phyloP scores from a whole-genome alignment of 2,329 filamentous ascomycete species.

The Fusarium liriodendri region DNA sequence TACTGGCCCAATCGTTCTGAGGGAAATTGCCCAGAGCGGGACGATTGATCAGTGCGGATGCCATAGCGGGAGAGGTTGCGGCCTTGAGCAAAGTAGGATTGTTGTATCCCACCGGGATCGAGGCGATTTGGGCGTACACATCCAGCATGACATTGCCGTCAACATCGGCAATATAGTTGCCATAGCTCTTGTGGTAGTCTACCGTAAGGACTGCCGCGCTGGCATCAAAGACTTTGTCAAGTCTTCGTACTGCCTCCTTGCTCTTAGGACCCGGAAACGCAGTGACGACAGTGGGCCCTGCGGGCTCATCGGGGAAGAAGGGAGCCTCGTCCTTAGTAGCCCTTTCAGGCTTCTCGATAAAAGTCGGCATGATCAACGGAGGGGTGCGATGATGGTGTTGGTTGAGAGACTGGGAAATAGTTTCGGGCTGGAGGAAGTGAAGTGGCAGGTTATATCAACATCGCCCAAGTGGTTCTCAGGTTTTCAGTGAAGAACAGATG shows the following conservation, averaged over 20 bases:
- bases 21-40: background rate
- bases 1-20: background rate
- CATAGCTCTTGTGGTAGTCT: slow-evolving; percentile 12
- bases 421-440: background rate
- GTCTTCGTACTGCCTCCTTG: background rate
- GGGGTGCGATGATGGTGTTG: background rate
- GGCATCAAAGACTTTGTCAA: background rate
- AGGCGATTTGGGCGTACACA: slow-evolving; percentile 86
- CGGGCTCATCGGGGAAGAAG: background rate
- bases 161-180: slow-evolving; percentile 16
- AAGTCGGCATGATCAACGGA: background rate
- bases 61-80: slow-evolving; percentile 78
- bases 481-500: background rate
- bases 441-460: background rate
- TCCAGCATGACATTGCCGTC: slow-evolving; percentile 22
- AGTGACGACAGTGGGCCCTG: background rate
- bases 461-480: background rate
- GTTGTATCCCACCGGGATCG: slow-evolving; percentile 91
- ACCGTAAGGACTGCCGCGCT: background rate
- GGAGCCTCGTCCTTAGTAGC: background rate
- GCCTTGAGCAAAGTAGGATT: slow-evolving; percentile 78
- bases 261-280: background rate
- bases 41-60: background rate
- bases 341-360: background rate
- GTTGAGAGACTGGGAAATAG: no score